Evolutionary conservation across 305 asterid species (phyloP), one percentile per base, ranked within the genome.

Genomic region (Fraxinus greggii): DNA sequence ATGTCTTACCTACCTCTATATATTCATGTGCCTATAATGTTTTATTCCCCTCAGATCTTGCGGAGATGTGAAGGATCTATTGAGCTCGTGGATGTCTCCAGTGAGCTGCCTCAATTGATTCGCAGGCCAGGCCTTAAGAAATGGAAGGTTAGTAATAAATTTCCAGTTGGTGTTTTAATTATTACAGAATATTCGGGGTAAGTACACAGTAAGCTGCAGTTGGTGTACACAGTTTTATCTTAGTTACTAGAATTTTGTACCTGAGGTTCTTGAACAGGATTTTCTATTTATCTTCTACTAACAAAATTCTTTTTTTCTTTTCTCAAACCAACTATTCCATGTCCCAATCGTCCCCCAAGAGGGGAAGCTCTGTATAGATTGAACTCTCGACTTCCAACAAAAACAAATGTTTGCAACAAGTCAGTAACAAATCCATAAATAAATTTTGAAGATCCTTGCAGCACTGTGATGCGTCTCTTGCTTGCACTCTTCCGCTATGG

Each of bases 51-150:
- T 77, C 85, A 95, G 98, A 82, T 94, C 88, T 84, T 95, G 85
- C 87, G 97, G 85, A 92, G 97, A 82, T 93, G 98, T 86, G 91
- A 87, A 80, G 98, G 90, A 80, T 81, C 97, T 51, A 83, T 95
- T 80, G 98, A 93, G 87, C 97, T 95, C 3, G 72, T 95, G 82
- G 98, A 95, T 82, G 98, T 92, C 84, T 94, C 98, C 76, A 79
- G 83, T 80, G 94, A 93, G 87, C 93, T 94, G 89, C 97, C 98
- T 33, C 92, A 92, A 88, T 98, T 95, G 86, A 89, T 87, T 81
- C 92, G 98, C 84, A 90, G 98, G 83, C 98, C 94, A 82, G 99
- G 98, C 82, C 88, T 95, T 61, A 94, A 94, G 87, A 89, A 81
- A 84, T 95, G 99, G 99, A 95, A 90, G 95, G 99, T 94, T 70